Percentiles rank a stretch among this genome's conserved stretches.
Evolutionary conservation across 345 rosid genomes (phyloP).

Genomic region (Eucalyptus albens): DNA sequence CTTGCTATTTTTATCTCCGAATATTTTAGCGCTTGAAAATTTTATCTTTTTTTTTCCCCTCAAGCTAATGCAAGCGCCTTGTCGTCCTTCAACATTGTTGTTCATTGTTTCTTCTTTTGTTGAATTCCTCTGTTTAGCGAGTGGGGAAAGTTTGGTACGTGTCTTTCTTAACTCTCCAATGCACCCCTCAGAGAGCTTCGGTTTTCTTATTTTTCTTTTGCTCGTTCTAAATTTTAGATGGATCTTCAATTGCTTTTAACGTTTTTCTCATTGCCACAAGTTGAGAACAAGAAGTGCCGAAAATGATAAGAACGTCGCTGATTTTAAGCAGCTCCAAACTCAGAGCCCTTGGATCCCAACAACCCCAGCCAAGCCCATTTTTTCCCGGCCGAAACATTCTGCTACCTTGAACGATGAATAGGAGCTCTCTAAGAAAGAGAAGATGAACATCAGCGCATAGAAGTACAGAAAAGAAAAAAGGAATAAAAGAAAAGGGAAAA

Average conservation of each 20-base stretch:
- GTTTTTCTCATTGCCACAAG: background rate
- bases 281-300: background rate
- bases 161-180: background rate
- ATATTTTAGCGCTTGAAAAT: too few species aligned
- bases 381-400: background rate
- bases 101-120: too few species aligned
- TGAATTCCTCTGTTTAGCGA: too few species aligned
- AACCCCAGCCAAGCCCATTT: background rate
- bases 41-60: too few species aligned
- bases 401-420: background rate
- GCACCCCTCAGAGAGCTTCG: background rate
- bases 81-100: too few species aligned
- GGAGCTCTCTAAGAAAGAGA: background rate
- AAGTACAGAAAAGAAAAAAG: background rate
- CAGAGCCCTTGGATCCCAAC: background rate
- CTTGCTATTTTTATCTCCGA: too few species aligned
- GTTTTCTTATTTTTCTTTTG: background rate
- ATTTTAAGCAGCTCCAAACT: background rate
- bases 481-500: background rate
- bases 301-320: background rate
- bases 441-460: background rate
- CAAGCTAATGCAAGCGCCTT: too few species aligned
- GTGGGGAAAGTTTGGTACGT: background rate
- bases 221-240: background rate
- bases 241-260: background rate